Base-by-base conservation (phyloP, 371 early-diverging fungal genomes). In the Gilbertella persicaria region DNA sequence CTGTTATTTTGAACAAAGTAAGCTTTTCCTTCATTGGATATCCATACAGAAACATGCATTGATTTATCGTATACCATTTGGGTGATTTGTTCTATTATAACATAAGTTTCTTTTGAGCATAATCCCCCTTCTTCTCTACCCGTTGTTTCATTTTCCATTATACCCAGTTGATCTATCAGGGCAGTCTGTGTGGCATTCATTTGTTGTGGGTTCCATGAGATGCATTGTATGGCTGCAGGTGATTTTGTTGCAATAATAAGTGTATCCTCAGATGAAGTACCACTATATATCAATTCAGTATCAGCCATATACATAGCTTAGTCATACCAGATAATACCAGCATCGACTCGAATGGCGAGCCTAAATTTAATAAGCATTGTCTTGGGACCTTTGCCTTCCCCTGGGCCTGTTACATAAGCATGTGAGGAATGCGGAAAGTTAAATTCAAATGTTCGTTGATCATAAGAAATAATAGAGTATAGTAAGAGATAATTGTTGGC, bases 141-240 rank as follows among this genome's bases (percentile, higher is more conserved):
- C 29, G 50, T 50, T 14, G 44, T 44, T 10, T 52, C 40, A 13
- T 41, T 61, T 53, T 69, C 66, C 53, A 66, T 41, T 9, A 75
- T 69, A 1, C 47, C 60, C 1, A 71, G 38, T 36, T 61, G 47
- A 30, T 55, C 49, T 17, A 67, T 49, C 3, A 71, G 35, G 8
- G 71, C 23, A 21, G 79, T 75, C 36, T 73, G 71, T n/a, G 75
- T 68, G 37, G 67, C 50, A 50, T 69, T 68, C 4, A 60, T 65
- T 48, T 75, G 69, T 12, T 73, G 75, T 23, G 79, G 73, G 21
- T 73, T 73, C 79, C 79, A 78, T 5, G 79, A 71, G 24, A 78
- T 69, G 41, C 69, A 65, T 49, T 78, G 79, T 23, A 78, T 67
- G 0, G 75, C 79, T 14, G 70, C 48, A 6, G 79, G 79, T 41